Conservation (phyloP, 352 stramenopile genomes). For the Globisporangium orthogonon region DNA sequence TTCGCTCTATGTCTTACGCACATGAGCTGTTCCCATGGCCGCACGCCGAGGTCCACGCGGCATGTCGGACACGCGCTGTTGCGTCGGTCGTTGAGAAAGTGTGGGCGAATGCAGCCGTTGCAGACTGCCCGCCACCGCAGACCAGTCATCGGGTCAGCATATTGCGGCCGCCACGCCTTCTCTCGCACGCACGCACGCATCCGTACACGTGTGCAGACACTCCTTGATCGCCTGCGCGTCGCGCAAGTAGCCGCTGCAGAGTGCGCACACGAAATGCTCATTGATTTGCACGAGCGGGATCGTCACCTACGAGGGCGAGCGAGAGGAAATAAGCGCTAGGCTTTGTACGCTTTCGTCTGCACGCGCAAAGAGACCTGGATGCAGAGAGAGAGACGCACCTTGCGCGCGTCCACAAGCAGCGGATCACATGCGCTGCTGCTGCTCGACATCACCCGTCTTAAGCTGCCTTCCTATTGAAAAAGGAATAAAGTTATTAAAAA, state of each 20-base stretch:
- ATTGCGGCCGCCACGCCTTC: too few relatives aligned
- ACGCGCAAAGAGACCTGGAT: neutral
- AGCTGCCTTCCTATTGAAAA: too few relatives aligned
- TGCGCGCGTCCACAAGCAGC: constrained; percentile 32
- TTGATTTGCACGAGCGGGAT: constrained; percentile 43
- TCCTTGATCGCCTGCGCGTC: constrained; percentile 73
- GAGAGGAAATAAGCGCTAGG: too few relatives aligned
- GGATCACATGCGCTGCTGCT: constrained; percentile 12
- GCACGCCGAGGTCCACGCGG: constrained; percentile 33
- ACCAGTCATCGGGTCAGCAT: too few relatives aligned
- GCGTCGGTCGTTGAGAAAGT: constrained; percentile 28
- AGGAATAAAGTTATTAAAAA: too few relatives aligned
- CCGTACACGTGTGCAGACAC: constrained; percentile 73
- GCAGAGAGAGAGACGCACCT: constrained; percentile 12
- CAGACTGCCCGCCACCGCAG: constrained; percentile 28
- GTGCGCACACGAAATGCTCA: constrained; percentile 48
- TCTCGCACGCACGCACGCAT: neutral
- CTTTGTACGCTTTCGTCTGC: too few relatives aligned
- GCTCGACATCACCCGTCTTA: too few relatives aligned
- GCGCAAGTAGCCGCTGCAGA: constrained; percentile 66
- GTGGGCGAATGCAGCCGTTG: constrained; percentile 47
- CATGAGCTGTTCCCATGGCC: constrained; percentile 49
- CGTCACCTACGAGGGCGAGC: constrained; percentile 21
- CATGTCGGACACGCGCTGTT: constrained; percentile 42
- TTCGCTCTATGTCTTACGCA: constrained; percentile 6